Evolutionary conservation across 805 yeast species (phyloP).

Genomic region (Saccharomycopsis capsularis): DNA sequence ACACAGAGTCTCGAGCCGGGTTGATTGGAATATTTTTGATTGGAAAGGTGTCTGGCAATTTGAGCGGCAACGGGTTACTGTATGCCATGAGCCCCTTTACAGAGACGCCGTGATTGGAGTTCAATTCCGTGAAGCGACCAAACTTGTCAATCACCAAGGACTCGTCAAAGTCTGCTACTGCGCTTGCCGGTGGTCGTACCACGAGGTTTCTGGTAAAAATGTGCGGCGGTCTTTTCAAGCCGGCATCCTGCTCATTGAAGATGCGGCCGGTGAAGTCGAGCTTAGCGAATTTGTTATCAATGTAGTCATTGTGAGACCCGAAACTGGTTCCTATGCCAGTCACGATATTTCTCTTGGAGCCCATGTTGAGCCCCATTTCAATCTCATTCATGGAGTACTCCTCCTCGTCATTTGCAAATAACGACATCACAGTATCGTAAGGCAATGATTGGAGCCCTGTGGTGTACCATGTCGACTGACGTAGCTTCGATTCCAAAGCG

Average conservation of each 20-base stretch:
- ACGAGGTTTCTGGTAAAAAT: conserved; percentile 29
- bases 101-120: conserved; percentile 3
- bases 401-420: conserved; percentile 33
- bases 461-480: conserved; percentile 35
- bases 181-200: conserved; percentile 19
- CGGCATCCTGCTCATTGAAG: neutral
- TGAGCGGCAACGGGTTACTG: conserved; percentile 1
- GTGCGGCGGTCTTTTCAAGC: conserved; percentile 10
- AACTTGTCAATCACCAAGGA: conserved; percentile 15
- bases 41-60: conserved; percentile 14
- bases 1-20: conserved; percentile 16
- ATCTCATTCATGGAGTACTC: conserved; percentile 38
- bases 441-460: conserved; percentile 33
- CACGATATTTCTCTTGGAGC: conserved; percentile 6
- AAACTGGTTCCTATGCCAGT: conserved; percentile 2
- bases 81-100: conserved; percentile 3
- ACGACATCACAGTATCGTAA: conserved; percentile 39
- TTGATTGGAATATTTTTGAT: conserved; percentile 23
- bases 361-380: conserved; percentile 32
- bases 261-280: conserved; percentile 1
- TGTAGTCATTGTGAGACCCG: conserved; percentile 5
- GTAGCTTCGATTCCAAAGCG: conserved; percentile 7
- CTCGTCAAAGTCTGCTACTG: neutral
- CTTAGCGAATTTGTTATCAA: conserved; percentile 1
- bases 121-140: conserved; percentile 13